Conservation (phyloP, 2,329 filamentous ascomycete species). For the Phialophora tarda region DNA sequence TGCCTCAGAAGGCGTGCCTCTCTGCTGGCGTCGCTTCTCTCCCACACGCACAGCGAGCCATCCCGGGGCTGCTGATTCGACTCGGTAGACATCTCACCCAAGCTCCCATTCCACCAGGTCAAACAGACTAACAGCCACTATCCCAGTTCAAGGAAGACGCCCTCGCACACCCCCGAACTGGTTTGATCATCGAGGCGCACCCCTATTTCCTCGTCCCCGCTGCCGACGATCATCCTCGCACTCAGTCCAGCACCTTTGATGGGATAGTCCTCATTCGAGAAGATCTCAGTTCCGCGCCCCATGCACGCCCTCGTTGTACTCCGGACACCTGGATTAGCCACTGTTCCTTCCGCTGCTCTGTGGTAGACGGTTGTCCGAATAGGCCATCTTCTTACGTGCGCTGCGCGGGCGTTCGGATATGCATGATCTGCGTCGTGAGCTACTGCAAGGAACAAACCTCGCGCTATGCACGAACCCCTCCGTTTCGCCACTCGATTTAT, state of each 20-base stretch:
- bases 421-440: slow-evolving; percentile 7
- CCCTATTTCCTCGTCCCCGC: background rate
- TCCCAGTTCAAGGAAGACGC: slow-evolving; percentile 11
- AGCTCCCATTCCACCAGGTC: slow-evolving; percentile 2
- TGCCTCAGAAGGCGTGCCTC: slow-evolving; percentile 3
- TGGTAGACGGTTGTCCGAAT: background rate
- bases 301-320: background rate
- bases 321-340: background rate
- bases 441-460: slow-evolving; percentile 22
- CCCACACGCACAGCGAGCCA: background rate
- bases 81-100: slow-evolving; percentile 5
- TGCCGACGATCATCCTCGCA: background rate
- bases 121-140: slow-evolving; percentile 10
- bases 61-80: slow-evolving; percentile 13
- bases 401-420: slow-evolving; percentile 13
- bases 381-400: background rate
- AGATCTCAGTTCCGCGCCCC: background rate
- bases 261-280: background rate
- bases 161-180: background rate
- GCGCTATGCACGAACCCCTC: slow-evolving; percentile 4
- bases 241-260: background rate
- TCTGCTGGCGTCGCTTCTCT: slow-evolving; percentile 9
- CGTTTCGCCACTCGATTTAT: slow-evolving; percentile 11
- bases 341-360: background rate
- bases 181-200: slow-evolving; percentile 1